Evolutionary conservation across 192 early-diverging fungal species (phyloP).

Genomic region (Coemansia sp.): DNA sequence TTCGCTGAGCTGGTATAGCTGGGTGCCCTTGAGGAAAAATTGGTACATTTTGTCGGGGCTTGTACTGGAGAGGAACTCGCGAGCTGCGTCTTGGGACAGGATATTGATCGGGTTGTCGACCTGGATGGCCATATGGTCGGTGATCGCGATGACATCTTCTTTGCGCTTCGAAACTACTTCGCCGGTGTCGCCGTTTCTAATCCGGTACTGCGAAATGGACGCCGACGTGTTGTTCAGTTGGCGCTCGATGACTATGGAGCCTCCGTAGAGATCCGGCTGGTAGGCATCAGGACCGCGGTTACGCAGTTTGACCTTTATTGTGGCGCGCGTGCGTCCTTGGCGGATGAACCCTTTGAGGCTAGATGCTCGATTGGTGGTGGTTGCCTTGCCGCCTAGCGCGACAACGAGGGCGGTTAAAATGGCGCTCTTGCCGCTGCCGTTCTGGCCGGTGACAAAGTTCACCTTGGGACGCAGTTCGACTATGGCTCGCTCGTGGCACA

Average conservation of each 20-base stretch:
- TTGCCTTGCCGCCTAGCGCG: slow-evolving; percentile 89
- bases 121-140: slow-evolving; percentile 86
- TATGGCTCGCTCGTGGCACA: slow-evolving; percentile 86
- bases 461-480: slow-evolving; percentile 80
- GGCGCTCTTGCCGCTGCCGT: slow-evolving; percentile 97
- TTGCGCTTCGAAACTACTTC: slow-evolving; percentile 69
- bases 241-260: slow-evolving; percentile 79
- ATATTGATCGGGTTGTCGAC: slow-evolving; percentile 93
- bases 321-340: slow-evolving; percentile 67
- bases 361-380: slow-evolving; percentile 77
- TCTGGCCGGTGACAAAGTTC: slow-evolving; percentile 97
- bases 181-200: slow-evolving; percentile 61
- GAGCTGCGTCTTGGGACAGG: slow-evolving; percentile 89
- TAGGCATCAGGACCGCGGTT: slow-evolving; percentile 87
- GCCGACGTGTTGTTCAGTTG: slow-evolving; percentile 53
- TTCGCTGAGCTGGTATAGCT: slow-evolving; percentile 67
- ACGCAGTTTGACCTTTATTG: slow-evolving; percentile 66
- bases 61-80: slow-evolving; percentile 80
- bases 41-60: slow-evolving; percentile 86
- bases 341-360: slow-evolving; percentile 76
- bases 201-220: slow-evolving; percentile 64
- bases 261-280: slow-evolving; percentile 75
- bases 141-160: slow-evolving; percentile 78
- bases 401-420: slow-evolving; percentile 88
- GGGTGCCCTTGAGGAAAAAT: slow-evolving; percentile 87